Conservation (phyloP, 768 basidiomycete genomes). For the Rhodosporidiobolus sp. region DNA sequence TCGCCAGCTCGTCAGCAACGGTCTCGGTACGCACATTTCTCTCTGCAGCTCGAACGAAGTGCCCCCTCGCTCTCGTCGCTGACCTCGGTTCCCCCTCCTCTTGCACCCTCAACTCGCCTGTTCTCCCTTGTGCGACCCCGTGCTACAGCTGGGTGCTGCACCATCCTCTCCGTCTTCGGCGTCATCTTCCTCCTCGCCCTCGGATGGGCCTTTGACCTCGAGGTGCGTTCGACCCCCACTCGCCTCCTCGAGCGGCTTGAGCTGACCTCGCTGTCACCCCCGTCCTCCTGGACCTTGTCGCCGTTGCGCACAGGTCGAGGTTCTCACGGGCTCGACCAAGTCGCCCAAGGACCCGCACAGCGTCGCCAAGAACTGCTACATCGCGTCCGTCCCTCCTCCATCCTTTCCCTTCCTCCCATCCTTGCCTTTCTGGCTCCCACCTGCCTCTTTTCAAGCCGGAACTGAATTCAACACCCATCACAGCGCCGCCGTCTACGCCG, state of each 20-base stretch:
- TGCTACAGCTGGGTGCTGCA: conserved; percentile 37
- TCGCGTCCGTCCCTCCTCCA: conserved; percentile 13
- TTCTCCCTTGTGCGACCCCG: not conserved
- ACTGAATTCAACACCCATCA: not conserved
- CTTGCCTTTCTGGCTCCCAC: not conserved
- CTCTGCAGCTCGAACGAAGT: too few species aligned
- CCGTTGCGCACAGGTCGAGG: conserved; percentile 26
- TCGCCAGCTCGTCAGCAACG: not conserved
- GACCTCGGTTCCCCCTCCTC: not conserved
- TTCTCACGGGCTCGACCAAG: conserved; percentile 30
- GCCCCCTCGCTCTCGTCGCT: too few species aligned
- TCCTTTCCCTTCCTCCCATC: not conserved
- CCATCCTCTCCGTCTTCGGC: conserved; percentile 31
- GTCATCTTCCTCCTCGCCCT: conserved; percentile 26
- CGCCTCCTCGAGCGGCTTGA: not conserved
- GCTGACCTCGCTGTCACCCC: not conserved
- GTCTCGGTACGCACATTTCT: not conserved
- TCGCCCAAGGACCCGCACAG: conserved; percentile 21
- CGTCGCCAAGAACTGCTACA: conserved; percentile 38
- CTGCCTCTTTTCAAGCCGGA: too few species aligned
- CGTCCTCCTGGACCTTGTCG: not conserved
- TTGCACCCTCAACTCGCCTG: not conserved
- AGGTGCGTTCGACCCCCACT: conserved; percentile 1
- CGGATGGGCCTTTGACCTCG: conserved; percentile 28
- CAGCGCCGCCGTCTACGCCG: conserved; percentile 31